Percentiles rank a stretch among this genome's conserved stretches.
These are phyloP conservation scores for Lasiodiplodia sp. DNA, from an alignment of 2,329 filamentous ascomycete genomes.

Conservation along the genomic window DNA sequence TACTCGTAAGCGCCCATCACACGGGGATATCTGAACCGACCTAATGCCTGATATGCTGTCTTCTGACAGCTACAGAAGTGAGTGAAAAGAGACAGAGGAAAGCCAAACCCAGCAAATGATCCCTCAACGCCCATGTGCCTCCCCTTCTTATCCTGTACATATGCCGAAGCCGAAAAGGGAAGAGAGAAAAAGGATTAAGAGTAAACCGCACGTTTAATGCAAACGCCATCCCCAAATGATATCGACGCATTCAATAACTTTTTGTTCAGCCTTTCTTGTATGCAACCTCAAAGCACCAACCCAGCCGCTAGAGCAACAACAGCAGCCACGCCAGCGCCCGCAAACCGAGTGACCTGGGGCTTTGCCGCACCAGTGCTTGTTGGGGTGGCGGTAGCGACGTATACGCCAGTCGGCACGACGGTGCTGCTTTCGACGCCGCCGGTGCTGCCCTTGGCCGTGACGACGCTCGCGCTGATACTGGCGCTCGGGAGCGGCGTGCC, in stretches of 20 bases:
- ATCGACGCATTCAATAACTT: background rate
- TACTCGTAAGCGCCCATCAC: background rate
- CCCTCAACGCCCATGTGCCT: background rate
- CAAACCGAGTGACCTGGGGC: conserved; percentile 8
- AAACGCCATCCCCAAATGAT: background rate
- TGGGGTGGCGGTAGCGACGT: conserved; percentile 31
- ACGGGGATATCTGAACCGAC: conserved; percentile 13
- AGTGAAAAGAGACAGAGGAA: background rate
- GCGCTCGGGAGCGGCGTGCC: conserved; percentile 17
- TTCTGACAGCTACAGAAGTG: background rate
- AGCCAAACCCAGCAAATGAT: background rate
- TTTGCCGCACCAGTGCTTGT: conserved; percentile 21
- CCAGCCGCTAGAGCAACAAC: conserved; percentile 23
- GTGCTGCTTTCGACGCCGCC: conserved; percentile 23
- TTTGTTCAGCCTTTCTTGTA: background rate
- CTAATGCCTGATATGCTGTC: background rate
- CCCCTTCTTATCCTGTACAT: background rate
- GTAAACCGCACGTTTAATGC: background rate
- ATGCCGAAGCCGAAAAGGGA: background rate
- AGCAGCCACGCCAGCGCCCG: conserved; percentile 13
- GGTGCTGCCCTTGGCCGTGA: background rate
- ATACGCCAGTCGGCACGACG: conserved; percentile 31
- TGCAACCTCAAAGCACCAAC: background rate
- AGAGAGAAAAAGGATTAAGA: background rate
- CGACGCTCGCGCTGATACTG: conserved; percentile 8